These are phyloP conservation scores for Pythium monospermum DNA, from an alignment of 352 stramenopile genomes.

Conservation along the genomic window DNA sequence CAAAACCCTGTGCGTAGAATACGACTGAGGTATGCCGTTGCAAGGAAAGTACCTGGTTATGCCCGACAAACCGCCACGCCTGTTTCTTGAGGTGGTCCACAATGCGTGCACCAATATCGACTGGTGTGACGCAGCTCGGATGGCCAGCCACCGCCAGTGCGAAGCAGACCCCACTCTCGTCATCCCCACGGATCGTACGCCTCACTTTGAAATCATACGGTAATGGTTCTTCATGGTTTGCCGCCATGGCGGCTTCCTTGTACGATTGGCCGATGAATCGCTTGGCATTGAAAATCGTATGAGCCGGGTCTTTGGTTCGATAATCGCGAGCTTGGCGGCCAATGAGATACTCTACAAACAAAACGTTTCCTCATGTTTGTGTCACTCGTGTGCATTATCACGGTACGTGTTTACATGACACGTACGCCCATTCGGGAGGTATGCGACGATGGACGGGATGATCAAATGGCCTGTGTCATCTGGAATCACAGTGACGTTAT, in stretches of 20 bases:
- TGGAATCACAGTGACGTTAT: slow-evolving; percentile 55
- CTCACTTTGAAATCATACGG: slow-evolving; percentile 47
- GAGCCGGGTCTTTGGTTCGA: slow-evolving; percentile 41
- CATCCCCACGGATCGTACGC: neutral
- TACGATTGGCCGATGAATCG: slow-evolving; percentile 60
- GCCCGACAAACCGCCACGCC: slow-evolving; percentile 48
- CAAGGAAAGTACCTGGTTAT: slow-evolving; percentile 35
- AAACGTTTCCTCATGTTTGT: no score
- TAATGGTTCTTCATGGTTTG: slow-evolving; percentile 4
- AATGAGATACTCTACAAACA: slow-evolving; percentile 39
- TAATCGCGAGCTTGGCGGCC: slow-evolving; percentile 41
- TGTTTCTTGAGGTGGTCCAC: slow-evolving; percentile 41
- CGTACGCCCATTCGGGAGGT: slow-evolving; percentile 41
- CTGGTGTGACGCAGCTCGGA: slow-evolving; percentile 37
- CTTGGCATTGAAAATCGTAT: slow-evolving; percentile 78
- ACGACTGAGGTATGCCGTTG: no score
- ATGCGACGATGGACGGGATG: slow-evolving; percentile 63
- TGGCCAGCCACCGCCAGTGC: slow-evolving; percentile 30
- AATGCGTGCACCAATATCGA: slow-evolving; percentile 36
- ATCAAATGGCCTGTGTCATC: slow-evolving; percentile 44
- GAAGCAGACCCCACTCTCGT: slow-evolving; percentile 43
- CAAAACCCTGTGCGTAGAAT: neutral
- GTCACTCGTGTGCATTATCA: no score
- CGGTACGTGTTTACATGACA: neutral
- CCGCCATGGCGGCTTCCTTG: slow-evolving; percentile 2